A percentile compares a stretch with the other conserved stretches of the same genome.
Evolutionary conservation across 2,329 filamentous ascomycete species (phyloP).

Genomic region (Conoideocrella luteorostrata): DNA sequence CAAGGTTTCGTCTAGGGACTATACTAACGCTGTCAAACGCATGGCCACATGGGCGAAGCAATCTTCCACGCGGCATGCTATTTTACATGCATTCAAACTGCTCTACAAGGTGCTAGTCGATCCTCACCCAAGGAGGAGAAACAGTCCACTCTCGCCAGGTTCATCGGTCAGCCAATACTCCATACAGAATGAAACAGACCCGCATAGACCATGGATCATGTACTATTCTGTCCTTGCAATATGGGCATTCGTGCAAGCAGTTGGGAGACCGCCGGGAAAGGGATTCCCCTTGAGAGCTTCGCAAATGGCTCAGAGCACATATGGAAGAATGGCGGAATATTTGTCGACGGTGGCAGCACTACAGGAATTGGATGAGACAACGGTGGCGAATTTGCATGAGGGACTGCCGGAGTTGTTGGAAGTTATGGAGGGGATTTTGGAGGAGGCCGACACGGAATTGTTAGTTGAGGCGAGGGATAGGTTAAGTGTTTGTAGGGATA

Average conservation of each 20-base stretch:
- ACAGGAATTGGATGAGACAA: conserved; percentile 62
- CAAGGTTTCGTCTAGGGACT: conserved; percentile 70
- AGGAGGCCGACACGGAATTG: conserved; percentile 54
- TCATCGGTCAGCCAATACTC: conserved; percentile 53
- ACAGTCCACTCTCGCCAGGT: conserved; percentile 17
- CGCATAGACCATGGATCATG: conserved; percentile 84
- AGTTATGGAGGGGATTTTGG: conserved; percentile 34
- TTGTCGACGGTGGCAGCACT: conserved; percentile 61
- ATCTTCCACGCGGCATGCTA: conserved; percentile 69
- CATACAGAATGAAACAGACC: conserved; percentile 69
- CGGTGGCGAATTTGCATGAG: conserved; percentile 58
- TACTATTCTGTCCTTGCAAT: conserved; percentile 83
- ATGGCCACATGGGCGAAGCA: conserved; percentile 77
- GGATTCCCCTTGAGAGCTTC: conserved; percentile 44
- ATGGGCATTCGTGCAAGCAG: conserved; percentile 82
- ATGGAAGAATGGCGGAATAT: conserved; percentile 34
- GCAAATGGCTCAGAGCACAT: conserved; percentile 27
- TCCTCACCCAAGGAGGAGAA: conserved; percentile 31
- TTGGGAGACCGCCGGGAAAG: too few relatives aligned
- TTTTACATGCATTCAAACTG: conserved; percentile 78
- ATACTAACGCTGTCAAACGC: conserved; percentile 62
- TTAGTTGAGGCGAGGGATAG: conserved; percentile 72
- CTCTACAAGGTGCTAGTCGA: conserved; percentile 66
- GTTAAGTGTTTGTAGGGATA: too few relatives aligned
- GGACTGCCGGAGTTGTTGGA: conserved; percentile 41